A percentile compares a stretch with the other conserved stretches of the same genome.
Conservation (phyloP, 805 yeast species). For the Metschnikowia kofuensis region DNA sequence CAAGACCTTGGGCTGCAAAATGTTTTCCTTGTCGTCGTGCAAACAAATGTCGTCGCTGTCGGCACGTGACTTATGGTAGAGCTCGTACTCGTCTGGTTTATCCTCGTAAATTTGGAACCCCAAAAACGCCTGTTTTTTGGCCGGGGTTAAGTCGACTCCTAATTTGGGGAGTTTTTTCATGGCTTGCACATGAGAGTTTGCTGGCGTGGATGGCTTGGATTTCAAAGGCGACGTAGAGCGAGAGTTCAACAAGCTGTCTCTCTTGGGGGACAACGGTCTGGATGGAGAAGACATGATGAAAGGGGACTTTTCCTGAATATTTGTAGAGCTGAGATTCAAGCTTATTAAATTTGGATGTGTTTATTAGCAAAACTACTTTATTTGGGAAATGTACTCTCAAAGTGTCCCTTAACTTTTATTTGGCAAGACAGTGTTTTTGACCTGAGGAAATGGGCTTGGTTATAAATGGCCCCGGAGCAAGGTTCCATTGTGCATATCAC, state of each 20-base stretch:
- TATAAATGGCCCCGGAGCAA: background rate
- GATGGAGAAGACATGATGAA: conserved; percentile 11
- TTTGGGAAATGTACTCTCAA: too few species aligned
- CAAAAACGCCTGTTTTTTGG: background rate
- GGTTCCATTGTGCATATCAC: background rate
- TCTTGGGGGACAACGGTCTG: conserved; percentile 17
- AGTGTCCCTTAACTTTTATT: background rate
- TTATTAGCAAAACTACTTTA: too few species aligned
- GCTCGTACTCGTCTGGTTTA: conserved; percentile 12
- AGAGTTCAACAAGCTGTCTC: conserved; percentile 17
- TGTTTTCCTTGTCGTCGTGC: conserved; percentile 41
- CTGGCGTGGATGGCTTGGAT: conserved; percentile 13
- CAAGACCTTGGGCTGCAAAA: conserved; percentile 32
- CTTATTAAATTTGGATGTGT: too few species aligned
- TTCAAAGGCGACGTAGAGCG: conserved; percentile 16
- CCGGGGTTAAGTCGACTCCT: conserved; percentile 7
- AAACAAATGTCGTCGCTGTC: background rate
- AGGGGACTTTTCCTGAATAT: too few species aligned
- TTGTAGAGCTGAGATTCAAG: too few species aligned
- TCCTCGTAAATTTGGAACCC: conserved; percentile 20
- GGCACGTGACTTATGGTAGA: conserved; percentile 12
- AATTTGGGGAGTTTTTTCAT: conserved; percentile 13
- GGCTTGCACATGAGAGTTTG: conserved; percentile 10
- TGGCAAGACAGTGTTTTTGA: background rate
- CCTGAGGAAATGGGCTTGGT: background rate